Evolutionary conservation across 2,329 filamentous ascomycete genomes (phyloP), one percentile per base, ranked within the genome.

Genomic region (Exophiala viscosa): DNA sequence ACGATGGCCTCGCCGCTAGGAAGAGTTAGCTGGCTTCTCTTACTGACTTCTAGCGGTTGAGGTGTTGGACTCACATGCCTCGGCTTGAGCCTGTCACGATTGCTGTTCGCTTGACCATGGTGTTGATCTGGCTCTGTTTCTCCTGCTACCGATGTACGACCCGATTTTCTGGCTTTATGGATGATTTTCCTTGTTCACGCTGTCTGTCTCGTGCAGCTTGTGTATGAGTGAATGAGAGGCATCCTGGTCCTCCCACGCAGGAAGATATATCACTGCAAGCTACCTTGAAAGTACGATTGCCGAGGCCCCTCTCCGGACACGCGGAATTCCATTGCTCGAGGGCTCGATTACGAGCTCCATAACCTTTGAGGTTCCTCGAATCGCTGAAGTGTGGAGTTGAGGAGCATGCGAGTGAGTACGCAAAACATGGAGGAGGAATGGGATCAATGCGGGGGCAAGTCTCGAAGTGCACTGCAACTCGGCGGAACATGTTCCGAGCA

Each of bases 1-100:
- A 83, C 84, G 40, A 74, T 68, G 0, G 70, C 67, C 54, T 69
- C 60, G 11, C 62, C 60, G 36, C 65, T 64, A 44, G 10, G n/a
- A 23, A 10, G 4, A n/a, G n/a, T 38, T 50, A 35, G 42, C 38
- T 14, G 20, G 40, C 36, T 35, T 13, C n/a, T 31, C 17, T 20
- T 7, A 15, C 2, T 13, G 13, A 17, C 15, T 45, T 17, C 1
- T 8, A 10, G 17, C 5, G 28, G 13, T 11, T 5, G 20, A 39
- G 9, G 17, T 23, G 20, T 43, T 11, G 28, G 10, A 41, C 69
- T 50, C 63, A 71, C 70, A 72, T 73, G 59, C 70, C 70, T 31
- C 69, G 63, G 18, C 64, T 64, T 20, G 70, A 72, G 11, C 70
- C 70, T 7, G 70, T 73, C 2, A 73, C 66, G 46, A 73, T 73